Conservation (phyloP, 768 basidiomycete species). For the Phallus indusiatus region DNA sequence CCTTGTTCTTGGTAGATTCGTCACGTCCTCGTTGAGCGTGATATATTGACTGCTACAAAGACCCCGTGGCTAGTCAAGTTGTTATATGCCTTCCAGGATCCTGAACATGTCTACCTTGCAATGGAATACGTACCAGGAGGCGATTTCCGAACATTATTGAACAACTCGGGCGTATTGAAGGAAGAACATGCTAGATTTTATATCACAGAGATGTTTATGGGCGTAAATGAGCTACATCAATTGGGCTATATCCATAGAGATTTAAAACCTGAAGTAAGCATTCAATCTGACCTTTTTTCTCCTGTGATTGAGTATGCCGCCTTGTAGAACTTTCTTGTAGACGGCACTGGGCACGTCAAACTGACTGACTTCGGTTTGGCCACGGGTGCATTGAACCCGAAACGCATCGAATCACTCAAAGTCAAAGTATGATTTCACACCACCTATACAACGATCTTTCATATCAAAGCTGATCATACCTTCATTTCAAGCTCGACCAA, state of each 20-base stretch:
- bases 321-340: slow-evolving; percentile 88
- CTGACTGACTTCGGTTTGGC: slow-evolving; percentile 96
- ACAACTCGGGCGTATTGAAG: slow-evolving; percentile 95
- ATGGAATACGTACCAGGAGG: slow-evolving; percentile 99
- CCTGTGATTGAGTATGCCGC: background rate
- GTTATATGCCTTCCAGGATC: slow-evolving; percentile 95
- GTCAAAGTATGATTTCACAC: slow-evolving; percentile 52
- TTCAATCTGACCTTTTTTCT: background rate
- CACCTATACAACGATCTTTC: background rate
- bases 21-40: slow-evolving; percentile 96
- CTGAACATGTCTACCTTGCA: slow-evolving; percentile 84
- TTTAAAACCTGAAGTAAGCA: slow-evolving; percentile 85
- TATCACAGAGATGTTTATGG: slow-evolving; percentile 95
- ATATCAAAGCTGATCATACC: background rate
- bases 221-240: slow-evolving; percentile 90
- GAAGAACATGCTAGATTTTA: slow-evolving; percentile 97
- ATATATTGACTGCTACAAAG: slow-evolving; percentile 94
- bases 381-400: slow-evolving; percentile 91
- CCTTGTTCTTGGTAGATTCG: slow-evolving; percentile 52
- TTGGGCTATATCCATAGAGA: slow-evolving; percentile 98
- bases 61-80: slow-evolving; percentile 95
- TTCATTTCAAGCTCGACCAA: slow-evolving; percentile 66
- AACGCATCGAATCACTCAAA: slow-evolving; percentile 88
- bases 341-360: slow-evolving; percentile 93
- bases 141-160: slow-evolving; percentile 94